Evolutionary conservation across 2,329 filamentous ascomycete genomes (phyloP).

Genomic region (Chrysoporthe austroafricana): DNA sequence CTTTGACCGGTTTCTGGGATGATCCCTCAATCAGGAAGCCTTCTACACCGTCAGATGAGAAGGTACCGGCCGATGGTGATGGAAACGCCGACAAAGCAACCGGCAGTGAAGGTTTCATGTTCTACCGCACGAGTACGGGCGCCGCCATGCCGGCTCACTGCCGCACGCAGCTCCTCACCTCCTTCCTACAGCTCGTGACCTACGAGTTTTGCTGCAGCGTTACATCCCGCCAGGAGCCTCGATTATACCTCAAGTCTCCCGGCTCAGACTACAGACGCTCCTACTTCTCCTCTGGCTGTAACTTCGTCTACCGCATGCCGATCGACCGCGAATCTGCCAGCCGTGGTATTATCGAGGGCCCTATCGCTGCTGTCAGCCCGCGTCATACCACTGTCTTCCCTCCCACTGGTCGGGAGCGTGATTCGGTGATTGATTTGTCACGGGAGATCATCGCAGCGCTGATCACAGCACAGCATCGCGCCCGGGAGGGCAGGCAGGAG

Average conservation of each 20-base stretch:
- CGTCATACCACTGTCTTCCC: constrained; percentile 58
- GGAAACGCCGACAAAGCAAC: constrained; percentile 22
- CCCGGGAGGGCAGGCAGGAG: constrained; percentile 60
- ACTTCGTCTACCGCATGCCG: constrained; percentile 64
- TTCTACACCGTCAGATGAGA: constrained; percentile 20
- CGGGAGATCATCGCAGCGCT: constrained; percentile 64
- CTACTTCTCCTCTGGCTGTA: constrained; percentile 62
- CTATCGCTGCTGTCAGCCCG: constrained; percentile 62
- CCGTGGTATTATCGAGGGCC: constrained; percentile 63
- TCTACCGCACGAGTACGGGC: constrained; percentile 54
- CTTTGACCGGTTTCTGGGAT: constrained; percentile 64
- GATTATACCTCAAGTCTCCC: constrained; percentile 55
- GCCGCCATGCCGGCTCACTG: constrained; percentile 61
- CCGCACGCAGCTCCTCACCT: constrained; percentile 59
- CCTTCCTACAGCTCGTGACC: constrained; percentile 66
- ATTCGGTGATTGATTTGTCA: constrained; percentile 65
- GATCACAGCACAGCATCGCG: constrained; percentile 66
- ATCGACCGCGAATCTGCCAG: constrained; percentile 63
- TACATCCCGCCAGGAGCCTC: constrained; percentile 60
- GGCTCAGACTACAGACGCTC: constrained; percentile 45
- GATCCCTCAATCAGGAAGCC: constrained; percentile 53
- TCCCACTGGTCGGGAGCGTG: constrained; percentile 46
- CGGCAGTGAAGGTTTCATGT: constrained; percentile 29
- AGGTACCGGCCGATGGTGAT: constrained; percentile 30
- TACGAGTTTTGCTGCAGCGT: constrained; percentile 71